Base-by-base conservation (phyloP, 169 alveolate genomes). In the Prorocentrum cordatum region DNA sequence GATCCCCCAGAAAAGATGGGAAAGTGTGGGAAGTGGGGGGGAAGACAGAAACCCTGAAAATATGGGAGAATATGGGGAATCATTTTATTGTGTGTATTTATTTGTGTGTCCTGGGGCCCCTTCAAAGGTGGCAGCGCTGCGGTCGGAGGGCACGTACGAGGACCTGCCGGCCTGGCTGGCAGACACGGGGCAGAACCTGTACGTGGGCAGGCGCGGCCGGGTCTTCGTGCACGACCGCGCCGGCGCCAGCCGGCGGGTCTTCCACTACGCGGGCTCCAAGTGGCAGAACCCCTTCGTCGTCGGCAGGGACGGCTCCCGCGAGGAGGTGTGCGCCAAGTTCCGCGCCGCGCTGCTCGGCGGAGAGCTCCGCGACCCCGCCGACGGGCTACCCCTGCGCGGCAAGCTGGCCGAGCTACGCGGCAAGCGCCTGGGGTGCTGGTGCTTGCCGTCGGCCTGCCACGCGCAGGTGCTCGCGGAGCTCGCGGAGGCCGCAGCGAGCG, bases 401-500 rank as follows among this genome's bases (percentile, higher is more conserved):
- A 58, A 77, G 47, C 18, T 77, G 75, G 6, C 32, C 1, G 75
- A 77, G 64, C 88, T 77, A 26, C 58, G 58, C 2, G 88, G 75
- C n/a, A 27, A 22, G 27, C 88, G 75, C n/a, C 38, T 77, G 75
- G 88, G 88, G 24, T 77, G 88, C 67, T 77, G 75, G 75, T 77
- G 88, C 88, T 33, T 36, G 35, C 88, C 73, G 5, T 47, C 47
- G n/a, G 64, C 88, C 4, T 77, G 88, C 47, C 88, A 77, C 29
- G 72, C 75, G 26, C 64, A 77, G 26, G 5, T 77, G 7, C 64
- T 59, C 62, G 88, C 88, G 22, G 88, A 77, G 62, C 73, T 77
- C 45, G 88, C 88, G 16, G 24, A 33, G 4, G 42, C 58, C 26
- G n/a, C n/a, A n/a, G n/a, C n/a, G n/a, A n/a, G n/a, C n/a, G n/a